These are phyloP conservation scores for Jaenimonas drosophilae DNA, from an alignment of 208 protist species.

Conservation along the genomic window DNA sequence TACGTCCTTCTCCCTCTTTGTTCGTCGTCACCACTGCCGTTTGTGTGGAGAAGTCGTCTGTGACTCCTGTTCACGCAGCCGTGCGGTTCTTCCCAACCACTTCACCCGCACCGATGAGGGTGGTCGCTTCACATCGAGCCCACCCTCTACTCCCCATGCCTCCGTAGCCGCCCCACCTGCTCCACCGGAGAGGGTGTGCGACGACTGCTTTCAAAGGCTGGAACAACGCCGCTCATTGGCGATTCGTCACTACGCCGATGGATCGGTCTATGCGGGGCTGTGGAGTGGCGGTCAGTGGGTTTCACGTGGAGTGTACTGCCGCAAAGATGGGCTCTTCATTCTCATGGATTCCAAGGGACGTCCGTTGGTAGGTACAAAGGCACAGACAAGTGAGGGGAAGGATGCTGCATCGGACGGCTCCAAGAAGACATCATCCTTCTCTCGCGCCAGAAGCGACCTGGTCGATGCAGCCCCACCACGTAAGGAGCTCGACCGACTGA, in stretches of 20 bases:
- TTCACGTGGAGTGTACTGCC: conserved; percentile 62
- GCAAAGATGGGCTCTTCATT: conserved; percentile 55
- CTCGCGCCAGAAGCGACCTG: no score
- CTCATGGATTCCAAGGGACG: conserved; percentile 48
- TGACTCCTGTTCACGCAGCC: conserved; percentile 67
- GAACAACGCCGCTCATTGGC: conserved; percentile 62
- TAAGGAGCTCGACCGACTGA: conserved; percentile 24
- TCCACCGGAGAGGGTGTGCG: conserved; percentile 53
- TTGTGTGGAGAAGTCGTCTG: conserved; percentile 89
- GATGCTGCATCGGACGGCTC: no score
- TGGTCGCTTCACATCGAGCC: no score
- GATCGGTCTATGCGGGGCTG: conserved; percentile 70
- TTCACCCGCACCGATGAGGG: conserved; percentile 19
- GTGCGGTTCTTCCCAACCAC: conserved; percentile 51
- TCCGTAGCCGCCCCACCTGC: neutral
- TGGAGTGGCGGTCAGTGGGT: conserved; percentile 69
- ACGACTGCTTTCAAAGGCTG: conserved; percentile 53
- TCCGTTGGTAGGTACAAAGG: no score
- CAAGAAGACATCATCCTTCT: no score
- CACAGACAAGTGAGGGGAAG: no score
- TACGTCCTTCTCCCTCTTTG: conserved; percentile 68
- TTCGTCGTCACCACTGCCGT: conserved; percentile 88
- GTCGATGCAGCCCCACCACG: conserved; percentile 31
- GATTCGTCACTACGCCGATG: conserved; percentile 42
- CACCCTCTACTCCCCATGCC: no score